A percentile compares a stretch with the other conserved stretches of the same genome.
Evolutionary conservation across 306 rosid genomes (phyloP).

Genomic region (Casuarina equisetifolia): DNA sequence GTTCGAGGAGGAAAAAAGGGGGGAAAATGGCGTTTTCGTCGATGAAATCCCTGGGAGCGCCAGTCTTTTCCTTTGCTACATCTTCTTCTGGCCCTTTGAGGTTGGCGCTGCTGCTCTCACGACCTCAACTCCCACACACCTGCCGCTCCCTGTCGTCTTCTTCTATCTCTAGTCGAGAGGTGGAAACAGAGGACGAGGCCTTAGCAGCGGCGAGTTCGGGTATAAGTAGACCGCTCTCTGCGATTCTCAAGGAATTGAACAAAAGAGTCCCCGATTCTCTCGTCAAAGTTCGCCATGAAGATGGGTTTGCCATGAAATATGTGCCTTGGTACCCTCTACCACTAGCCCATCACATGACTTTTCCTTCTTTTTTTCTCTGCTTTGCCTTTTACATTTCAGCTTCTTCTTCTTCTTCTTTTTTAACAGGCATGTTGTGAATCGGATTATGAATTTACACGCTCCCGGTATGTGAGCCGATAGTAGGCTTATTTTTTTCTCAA

Average conservation of each 20-base stretch:
- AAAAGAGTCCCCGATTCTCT: constrained; percentile 79
- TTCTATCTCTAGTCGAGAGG: background rate
- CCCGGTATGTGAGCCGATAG: constrained; percentile 44
- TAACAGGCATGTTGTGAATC: constrained; percentile 71
- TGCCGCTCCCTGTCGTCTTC: background rate
- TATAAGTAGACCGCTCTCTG: constrained; percentile 67
- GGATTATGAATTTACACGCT: constrained; percentile 77
- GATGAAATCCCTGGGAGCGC: constrained; percentile 4
- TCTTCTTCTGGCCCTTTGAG: constrained; percentile 5
- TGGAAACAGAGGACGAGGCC: constrained; percentile 16
- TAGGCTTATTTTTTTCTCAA: background rate
- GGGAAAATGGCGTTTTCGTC: constrained; percentile 26
- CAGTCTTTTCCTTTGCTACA: background rate
- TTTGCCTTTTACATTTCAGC: background rate
- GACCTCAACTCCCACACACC: background rate
- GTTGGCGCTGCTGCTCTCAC: constrained; percentile 1
- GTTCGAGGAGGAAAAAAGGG: too few species aligned
- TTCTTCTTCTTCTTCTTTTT: background rate
- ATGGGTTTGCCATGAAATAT: constrained; percentile 57
- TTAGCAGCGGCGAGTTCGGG: constrained; percentile 41
- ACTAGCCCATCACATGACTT: background rate
- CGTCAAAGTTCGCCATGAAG: constrained; percentile 54
- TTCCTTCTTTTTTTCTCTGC: background rate
- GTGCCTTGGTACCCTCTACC: constrained; percentile 52
- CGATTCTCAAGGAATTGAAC: constrained; percentile 71